These are phyloP conservation scores for Alectoria sarmentosa DNA, from an alignment of 495 filamentous ascomycete genomes.

Conservation along the genomic window DNA sequence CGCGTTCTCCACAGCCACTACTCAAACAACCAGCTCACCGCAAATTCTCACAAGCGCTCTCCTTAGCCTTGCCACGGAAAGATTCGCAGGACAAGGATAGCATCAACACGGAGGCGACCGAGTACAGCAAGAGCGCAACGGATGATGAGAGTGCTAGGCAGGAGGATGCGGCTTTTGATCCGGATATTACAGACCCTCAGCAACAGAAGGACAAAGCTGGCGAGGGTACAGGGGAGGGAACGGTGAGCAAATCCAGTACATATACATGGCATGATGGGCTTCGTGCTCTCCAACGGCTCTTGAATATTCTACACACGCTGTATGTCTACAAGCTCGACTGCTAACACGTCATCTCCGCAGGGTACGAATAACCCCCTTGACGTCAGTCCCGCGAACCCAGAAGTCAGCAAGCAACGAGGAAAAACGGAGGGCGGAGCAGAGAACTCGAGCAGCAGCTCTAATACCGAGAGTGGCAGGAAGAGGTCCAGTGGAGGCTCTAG, in stretches of 20 bases:
- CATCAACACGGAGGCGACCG: conserved; percentile 47
- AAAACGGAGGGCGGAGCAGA: conserved; percentile 43
- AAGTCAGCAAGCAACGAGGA: conserved; percentile 45
- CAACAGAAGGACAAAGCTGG: conserved; percentile 38
- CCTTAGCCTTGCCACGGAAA: conserved; percentile 28
- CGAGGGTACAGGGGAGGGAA: conserved; percentile 32
- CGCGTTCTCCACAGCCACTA: background rate
- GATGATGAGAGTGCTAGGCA: conserved; percentile 47
- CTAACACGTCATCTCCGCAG: conserved; percentile 5
- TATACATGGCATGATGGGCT: background rate
- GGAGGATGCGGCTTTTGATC: conserved; percentile 50
- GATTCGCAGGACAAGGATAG: conserved; percentile 45
- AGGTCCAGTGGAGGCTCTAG: conserved; percentile 41
- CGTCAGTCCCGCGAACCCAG: conserved; percentile 53
- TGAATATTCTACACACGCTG: background rate
- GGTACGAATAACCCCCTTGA: conserved; percentile 43
- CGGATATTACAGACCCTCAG: conserved; percentile 50
- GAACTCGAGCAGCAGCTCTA: conserved; percentile 27
- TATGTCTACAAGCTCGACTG: background rate
- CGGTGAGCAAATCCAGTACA: conserved; percentile 22
- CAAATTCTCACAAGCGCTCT: conserved; percentile 16
- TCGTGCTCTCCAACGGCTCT: background rate
- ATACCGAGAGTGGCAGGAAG: conserved; percentile 30
- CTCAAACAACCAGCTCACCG: conserved; percentile 2
- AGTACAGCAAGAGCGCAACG: conserved; percentile 52